A percentile compares a stretch with the other conserved stretches of the same genome.
Evolutionary conservation across 148 eudicot genomes (phyloP).

Genomic region (Camellia lanceoleosa): DNA sequence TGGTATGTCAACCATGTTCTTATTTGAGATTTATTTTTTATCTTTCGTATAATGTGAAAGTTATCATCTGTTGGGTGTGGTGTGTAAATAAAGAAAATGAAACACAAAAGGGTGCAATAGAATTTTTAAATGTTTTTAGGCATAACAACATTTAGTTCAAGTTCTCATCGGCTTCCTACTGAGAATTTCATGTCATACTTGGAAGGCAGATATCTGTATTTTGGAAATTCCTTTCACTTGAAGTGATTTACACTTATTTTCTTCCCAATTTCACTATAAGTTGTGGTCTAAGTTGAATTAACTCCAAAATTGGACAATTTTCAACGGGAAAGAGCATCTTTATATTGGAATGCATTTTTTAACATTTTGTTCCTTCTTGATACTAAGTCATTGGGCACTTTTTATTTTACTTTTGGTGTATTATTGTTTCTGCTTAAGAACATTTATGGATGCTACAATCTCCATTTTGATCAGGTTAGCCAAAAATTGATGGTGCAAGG

Average conservation of each 20-base stretch:
- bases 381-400: neutral
- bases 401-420: neutral
- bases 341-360: neutral
- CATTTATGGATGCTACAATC: neutral
- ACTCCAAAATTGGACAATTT: neutral
- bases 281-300: neutral
- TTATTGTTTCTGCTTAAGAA: neutral
- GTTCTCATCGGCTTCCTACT: too few relatives aligned
- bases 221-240: neutral
- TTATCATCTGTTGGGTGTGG: too few relatives aligned
- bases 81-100: too few relatives aligned
- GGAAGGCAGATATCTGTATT: neutral
- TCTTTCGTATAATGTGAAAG: neutral
- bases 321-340: too few relatives aligned
- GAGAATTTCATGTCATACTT: too few relatives aligned
- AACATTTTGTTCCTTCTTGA: neutral
- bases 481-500: slow-evolving; percentile 99
- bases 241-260: neutral
- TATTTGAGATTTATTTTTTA: neutral
- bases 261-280: neutral
- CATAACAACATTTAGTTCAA: too few relatives aligned
- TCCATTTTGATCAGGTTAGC: slow-evolving; percentile 59
- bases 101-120: too few relatives aligned
- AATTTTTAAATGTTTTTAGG: too few relatives aligned
- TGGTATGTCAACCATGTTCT: slow-evolving; percentile 46